Evolutionary conservation across 1,139 yeast species (phyloP).

Genomic region (Taphrina wiesneri): DNA sequence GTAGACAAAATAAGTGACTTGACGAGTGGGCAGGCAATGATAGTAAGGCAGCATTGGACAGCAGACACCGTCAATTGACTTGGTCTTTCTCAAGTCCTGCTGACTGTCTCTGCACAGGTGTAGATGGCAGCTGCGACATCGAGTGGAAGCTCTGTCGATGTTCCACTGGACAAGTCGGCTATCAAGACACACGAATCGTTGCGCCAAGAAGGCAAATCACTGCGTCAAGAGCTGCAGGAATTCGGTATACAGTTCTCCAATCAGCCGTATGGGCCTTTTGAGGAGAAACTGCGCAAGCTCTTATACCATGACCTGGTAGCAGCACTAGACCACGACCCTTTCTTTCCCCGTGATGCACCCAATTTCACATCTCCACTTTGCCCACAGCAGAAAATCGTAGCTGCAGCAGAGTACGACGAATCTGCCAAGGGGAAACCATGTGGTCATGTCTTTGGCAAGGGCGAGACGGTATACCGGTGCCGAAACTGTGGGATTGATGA

Average conservation of each 20-base stretch:
- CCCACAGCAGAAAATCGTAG: conserved; percentile 5
- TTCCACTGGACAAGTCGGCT: neutral
- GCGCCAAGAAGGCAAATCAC: neutral
- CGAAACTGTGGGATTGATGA: conserved; percentile 81
- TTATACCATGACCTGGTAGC: conserved; percentile 1
- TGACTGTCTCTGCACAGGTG: neutral
- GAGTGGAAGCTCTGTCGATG: too few species aligned
- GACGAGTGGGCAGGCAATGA: neutral
- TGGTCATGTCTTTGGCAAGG: conserved; percentile 70
- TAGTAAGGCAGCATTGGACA: neutral
- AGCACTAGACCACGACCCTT: neutral
- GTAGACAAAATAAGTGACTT: neutral
- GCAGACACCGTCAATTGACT: neutral
- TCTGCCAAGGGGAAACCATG: conserved; percentile 51
- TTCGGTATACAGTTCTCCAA: neutral
- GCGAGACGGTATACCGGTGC: conserved; percentile 87
- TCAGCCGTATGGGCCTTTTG: neutral
- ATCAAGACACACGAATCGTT: neutral
- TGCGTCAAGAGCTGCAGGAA: neutral
- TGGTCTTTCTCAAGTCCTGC: neutral
- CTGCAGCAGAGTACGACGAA: conserved; percentile 13
- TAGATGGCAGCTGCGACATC: neutral
- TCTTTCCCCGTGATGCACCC: neutral
- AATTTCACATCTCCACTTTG: neutral
- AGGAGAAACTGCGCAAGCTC: neutral